Conservation (phyloP, 768 basidiomycete species). For the Phaeolepiota aurea region DNA sequence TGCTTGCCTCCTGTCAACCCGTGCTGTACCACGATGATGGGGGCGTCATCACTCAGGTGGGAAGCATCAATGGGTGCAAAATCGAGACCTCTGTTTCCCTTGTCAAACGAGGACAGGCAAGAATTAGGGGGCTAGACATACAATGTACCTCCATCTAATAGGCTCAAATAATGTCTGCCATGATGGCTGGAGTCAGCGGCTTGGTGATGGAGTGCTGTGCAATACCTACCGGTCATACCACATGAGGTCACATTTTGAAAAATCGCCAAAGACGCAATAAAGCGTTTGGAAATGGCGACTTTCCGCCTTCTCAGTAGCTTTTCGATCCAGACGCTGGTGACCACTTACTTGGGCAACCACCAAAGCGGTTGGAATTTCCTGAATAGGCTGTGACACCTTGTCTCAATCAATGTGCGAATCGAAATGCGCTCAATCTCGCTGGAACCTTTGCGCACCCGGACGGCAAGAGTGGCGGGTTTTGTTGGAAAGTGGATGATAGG, state of each 20-base stretch:
- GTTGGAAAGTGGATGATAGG: conserved; percentile 29
- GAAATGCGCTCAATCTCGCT: conserved; percentile 27
- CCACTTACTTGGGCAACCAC: conserved; percentile 40
- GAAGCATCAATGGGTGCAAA: conserved; percentile 43
- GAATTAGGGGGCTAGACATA: conserved; percentile 18
- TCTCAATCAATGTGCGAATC: conserved; percentile 28
- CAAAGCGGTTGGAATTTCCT: conserved; percentile 34
- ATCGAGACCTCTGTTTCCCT: conserved; percentile 47
- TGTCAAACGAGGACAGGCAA: background rate
- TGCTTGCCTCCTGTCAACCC: conserved; percentile 46
- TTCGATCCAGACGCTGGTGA: background rate
- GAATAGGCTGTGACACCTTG: conserved; percentile 33
- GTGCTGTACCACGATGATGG: conserved; percentile 51
- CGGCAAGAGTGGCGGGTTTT: conserved; percentile 25
- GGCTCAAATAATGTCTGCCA: conserved; percentile 35
- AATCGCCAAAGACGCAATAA: conserved; percentile 53
- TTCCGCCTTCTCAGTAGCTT: background rate
- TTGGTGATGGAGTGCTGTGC: background rate
- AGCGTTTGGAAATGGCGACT: conserved; percentile 62
- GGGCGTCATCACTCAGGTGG: conserved; percentile 28
- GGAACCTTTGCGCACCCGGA: conserved; percentile 21
- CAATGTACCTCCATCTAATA: conserved; percentile 61
- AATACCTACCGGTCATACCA: conserved; percentile 42
- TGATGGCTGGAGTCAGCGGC: conserved; percentile 5
- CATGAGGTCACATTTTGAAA: conserved; percentile 46